Conservation (phyloP, 2,329 filamentous ascomycete genomes). For the Diaporthe capsici region DNA sequence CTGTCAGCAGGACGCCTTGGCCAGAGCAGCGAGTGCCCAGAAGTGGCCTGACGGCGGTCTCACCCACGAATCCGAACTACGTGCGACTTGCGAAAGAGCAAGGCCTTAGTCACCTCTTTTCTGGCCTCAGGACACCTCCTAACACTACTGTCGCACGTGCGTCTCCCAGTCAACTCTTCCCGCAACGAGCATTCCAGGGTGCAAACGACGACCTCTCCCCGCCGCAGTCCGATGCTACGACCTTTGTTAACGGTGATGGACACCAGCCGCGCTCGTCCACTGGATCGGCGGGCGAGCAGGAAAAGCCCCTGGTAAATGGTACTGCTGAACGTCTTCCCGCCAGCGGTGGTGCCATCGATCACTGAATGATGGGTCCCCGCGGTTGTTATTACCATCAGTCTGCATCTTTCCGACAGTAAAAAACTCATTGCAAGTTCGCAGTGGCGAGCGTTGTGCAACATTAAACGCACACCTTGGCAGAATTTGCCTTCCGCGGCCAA, state of each 20-base stretch:
- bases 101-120: conserved; percentile 68
- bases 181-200: conserved; percentile 44
- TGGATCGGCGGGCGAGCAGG: conserved; percentile 38
- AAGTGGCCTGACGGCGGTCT: conserved; percentile 66
- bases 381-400: neutral
- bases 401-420: neutral
- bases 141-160: conserved; percentile 63
- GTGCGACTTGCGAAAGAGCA: conserved; percentile 68
- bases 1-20: conserved; percentile 67
- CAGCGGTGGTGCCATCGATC: conserved; percentile 3
- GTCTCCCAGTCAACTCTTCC: conserved; percentile 55
- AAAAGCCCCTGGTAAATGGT: conserved; percentile 37
- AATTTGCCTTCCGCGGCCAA: neutral
- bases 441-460: neutral
- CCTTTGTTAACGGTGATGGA: conserved; percentile 43
- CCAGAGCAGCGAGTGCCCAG: conserved; percentile 69
- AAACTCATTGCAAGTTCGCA: neutral
- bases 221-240: conserved; percentile 39
- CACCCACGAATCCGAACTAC: conserved; percentile 71
- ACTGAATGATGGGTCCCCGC: neutral
- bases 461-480: neutral
- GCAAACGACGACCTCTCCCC: conserved; percentile 50
- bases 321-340: conserved; percentile 12
- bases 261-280: conserved; percentile 40
- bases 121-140: conserved; percentile 59